These are phyloP conservation scores for Claviceps cyperi DNA, from an alignment of 2,329 filamentous ascomycete genomes.

Conservation along the genomic window DNA sequence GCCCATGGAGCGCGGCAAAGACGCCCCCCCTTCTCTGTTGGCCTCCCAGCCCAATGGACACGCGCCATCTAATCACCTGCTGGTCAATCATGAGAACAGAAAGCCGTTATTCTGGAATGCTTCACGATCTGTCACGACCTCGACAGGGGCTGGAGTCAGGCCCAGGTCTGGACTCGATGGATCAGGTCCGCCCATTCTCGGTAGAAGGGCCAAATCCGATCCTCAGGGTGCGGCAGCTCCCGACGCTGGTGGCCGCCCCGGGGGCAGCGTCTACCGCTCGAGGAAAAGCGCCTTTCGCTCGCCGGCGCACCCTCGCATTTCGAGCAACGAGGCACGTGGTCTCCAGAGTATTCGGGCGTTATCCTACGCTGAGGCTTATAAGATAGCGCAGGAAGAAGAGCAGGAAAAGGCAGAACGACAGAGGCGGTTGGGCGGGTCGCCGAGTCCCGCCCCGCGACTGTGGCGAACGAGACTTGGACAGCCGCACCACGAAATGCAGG, in stretches of 20 bases:
- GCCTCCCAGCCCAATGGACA: neutral
- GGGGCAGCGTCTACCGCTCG: neutral
- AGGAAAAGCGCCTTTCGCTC: constrained; percentile 13
- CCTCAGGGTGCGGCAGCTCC: constrained; percentile 7
- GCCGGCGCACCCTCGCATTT: constrained; percentile 20
- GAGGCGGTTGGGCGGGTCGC: constrained; percentile 28
- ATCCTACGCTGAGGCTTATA: constrained; percentile 28
- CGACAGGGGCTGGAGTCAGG: constrained; percentile 2
- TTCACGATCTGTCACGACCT: constrained; percentile 3
- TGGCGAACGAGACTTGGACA: constrained; percentile 22
- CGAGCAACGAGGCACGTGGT: constrained; percentile 14
- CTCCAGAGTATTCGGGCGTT: constrained; percentile 21
- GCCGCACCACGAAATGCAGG: constrained; percentile 15
- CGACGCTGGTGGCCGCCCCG: constrained; percentile 4
- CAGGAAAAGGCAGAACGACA: constrained; percentile 13
- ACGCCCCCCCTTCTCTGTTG: neutral
- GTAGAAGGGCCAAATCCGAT: constrained; percentile 15
- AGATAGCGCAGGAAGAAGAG: constrained; percentile 18
- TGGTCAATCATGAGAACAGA: constrained; percentile 26
- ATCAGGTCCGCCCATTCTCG: neutral
- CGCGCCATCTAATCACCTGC: constrained; percentile 13
- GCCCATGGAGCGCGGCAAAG: constrained; percentile 5
- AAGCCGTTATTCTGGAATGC: constrained; percentile 24
- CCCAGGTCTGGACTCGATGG: neutral
- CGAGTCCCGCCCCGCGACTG: constrained; percentile 34